Conservation (phyloP, 2,329 filamentous ascomycete species). For the Ophiocordyceps unilateralis region DNA sequence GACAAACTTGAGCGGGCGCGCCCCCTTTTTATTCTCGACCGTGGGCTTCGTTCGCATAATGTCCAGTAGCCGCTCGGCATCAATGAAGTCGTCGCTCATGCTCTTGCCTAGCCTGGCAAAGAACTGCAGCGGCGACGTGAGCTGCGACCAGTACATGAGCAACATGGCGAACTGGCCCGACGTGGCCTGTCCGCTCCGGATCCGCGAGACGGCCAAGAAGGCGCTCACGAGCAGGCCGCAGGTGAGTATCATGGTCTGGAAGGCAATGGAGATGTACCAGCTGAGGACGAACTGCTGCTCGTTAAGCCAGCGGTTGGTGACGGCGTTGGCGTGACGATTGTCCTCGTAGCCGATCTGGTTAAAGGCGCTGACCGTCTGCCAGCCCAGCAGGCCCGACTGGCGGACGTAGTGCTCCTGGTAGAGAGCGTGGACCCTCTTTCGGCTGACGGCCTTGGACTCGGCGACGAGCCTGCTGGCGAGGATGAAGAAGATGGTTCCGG, state of each 20-base stretch:
- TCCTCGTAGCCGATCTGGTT: slow-evolving; percentile 42
- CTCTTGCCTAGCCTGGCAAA: slow-evolving; percentile 41
- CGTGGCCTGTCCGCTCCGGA: slow-evolving; percentile 40
- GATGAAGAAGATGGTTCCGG: slow-evolving; percentile 37
- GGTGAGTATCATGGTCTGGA: slow-evolving; percentile 46
- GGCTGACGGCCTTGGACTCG: slow-evolving; percentile 28
- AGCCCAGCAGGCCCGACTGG: slow-evolving; percentile 37
- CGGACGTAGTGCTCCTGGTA: slow-evolving; percentile 39
- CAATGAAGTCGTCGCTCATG: slow-evolving; percentile 37
- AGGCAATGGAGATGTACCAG: slow-evolving; percentile 33
- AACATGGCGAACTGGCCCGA: slow-evolving; percentile 55
- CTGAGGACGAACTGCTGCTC: slow-evolving; percentile 21
- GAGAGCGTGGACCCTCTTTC: slow-evolving; percentile 32
- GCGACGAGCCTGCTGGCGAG: slow-evolving; percentile 34
- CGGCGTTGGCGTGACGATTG: slow-evolving; percentile 32
- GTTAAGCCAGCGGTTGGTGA: slow-evolving; percentile 21
- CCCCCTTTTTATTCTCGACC: slow-evolving; percentile 32
- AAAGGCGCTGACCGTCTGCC: slow-evolving; percentile 42
- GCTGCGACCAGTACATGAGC: slow-evolving; percentile 57
- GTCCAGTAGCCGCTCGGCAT: slow-evolving; percentile 38
- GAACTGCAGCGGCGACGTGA: slow-evolving; percentile 54
- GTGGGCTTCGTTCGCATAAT: slow-evolving; percentile 41
- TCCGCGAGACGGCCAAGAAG: slow-evolving; percentile 45
- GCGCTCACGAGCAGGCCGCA: slow-evolving; percentile 49
- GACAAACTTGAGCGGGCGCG: slow-evolving; percentile 30